Evolutionary conservation across 1,284 basidiomycete genomes (phyloP).

Genomic region (Erythrobasidium hasegawianum): DNA sequence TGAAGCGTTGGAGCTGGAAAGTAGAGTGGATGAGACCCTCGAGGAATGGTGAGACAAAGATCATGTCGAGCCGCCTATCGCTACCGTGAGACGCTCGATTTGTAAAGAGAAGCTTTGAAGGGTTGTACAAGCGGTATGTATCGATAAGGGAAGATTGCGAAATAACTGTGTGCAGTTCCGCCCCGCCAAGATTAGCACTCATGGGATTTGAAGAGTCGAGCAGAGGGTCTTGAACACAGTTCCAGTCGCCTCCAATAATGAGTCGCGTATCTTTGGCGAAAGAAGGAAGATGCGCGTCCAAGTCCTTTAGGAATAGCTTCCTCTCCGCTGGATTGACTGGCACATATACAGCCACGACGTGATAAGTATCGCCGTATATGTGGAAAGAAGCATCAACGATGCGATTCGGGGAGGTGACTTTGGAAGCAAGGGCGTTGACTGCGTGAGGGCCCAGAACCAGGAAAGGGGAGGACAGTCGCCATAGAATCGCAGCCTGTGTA

Average conservation of each 20-base stretch:
- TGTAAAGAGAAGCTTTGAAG: background rate
- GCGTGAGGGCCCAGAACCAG: background rate
- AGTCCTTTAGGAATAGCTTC: background rate
- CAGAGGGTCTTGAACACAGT: constrained; percentile 5
- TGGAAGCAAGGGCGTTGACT: constrained; percentile 3
- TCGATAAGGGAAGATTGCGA: background rate
- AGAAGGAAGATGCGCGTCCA: background rate
- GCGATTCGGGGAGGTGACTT: background rate
- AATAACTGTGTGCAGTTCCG: background rate
- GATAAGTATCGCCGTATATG: background rate
- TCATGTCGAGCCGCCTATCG: constrained; percentile 9
- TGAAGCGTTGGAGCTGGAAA: constrained; percentile 1
- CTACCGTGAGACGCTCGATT: constrained; percentile 8
- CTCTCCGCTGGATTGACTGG: background rate
- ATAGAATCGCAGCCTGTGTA: constrained; percentile 16
- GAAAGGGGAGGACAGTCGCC: constrained; percentile 12
- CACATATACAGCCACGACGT: constrained; percentile 11
- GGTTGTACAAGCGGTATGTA: constrained; percentile 10
- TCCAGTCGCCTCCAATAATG: constrained; percentile 18
- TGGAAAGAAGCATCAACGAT: constrained; percentile 5
- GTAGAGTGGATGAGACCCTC: constrained; percentile 2
- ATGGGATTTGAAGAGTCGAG: constrained; percentile 7
- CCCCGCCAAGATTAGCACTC: background rate
- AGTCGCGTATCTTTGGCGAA: background rate
- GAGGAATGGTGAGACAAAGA: constrained; percentile 1